phyloP scores from a whole-genome alignment of 2,329 filamentous ascomycete genomes.

The Cladosporium sp. region DNA sequence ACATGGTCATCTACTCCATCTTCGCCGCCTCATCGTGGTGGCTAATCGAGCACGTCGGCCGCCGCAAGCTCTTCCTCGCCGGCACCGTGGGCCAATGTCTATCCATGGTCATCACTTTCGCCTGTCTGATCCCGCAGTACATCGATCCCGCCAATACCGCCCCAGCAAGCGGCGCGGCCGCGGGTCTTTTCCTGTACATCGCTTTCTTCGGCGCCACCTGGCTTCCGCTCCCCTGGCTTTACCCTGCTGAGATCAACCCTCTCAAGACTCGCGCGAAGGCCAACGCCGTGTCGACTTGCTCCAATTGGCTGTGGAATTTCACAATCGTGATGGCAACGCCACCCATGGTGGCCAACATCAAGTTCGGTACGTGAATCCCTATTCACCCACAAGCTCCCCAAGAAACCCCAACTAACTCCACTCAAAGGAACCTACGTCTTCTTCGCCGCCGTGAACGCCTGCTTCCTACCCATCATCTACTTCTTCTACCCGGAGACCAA shows the following conservation, averaged over 20 bases:
- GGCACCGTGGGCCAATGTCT: slow-evolving; percentile 47
- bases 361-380: too few species aligned
- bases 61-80: slow-evolving; percentile 38
- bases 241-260: slow-evolving; percentile 30
- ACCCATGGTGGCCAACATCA: too few species aligned
- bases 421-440: slow-evolving; percentile 12
- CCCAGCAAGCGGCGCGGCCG: slow-evolving; percentile 18
- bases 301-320: slow-evolving; percentile 21
- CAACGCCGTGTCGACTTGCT: slow-evolving; percentile 8
- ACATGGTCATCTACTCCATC: slow-evolving; percentile 21
- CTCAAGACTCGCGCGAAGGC: slow-evolving; percentile 29
- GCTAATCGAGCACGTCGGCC: slow-evolving; percentile 58
- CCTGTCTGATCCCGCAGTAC: slow-evolving; percentile 20
- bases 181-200: slow-evolving; percentile 28
- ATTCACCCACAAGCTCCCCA: too few species aligned
- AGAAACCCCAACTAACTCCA: slow-evolving; percentile 16
- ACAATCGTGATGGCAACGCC: slow-evolving; percentile 15
- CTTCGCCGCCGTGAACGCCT: slow-evolving; percentile 10
- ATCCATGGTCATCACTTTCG: slow-evolving; percentile 48
- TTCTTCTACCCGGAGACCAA: slow-evolving; percentile 17
- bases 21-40: slow-evolving; percentile 56
- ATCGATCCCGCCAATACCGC: slow-evolving; percentile 13
- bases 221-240: slow-evolving; percentile 20
- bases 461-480: slow-evolving; percentile 12
- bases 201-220: slow-evolving; percentile 26